Evolutionary conservation across 768 basidiomycete species (phyloP), one percentile per base, ranked within the genome.

Genomic region (Lactarius tabidus): DNA sequence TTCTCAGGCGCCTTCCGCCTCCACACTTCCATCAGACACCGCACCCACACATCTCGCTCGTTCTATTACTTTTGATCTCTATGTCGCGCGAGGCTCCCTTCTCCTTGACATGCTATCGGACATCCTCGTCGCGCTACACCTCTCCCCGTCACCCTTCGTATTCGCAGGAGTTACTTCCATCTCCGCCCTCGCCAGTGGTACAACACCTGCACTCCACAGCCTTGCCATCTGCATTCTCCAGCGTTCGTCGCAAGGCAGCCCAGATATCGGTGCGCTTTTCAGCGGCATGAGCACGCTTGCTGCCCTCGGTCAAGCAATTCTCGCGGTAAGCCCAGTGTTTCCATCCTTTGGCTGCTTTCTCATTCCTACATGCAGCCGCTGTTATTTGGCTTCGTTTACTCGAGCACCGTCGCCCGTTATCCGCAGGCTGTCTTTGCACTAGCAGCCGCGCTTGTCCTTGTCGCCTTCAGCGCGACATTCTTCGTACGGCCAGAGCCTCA

Each of bases 241-340:
- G 64, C 70, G 66, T 62, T 65, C 57, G 52, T 73, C 72, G 39
- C 74, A 76, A 26, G 78, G 79, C 7, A 72, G 70, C 33, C 72
- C 76, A 43, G 74, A 74, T 8, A 67, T 72, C 1, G 90, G 90
- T 0, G 80, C 84, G 26, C 71, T 92, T 41, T 90, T 92, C 61
- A 89, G 89, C 17, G 88, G 88, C 1, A 77, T 91, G 62, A 85
- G 88, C 2, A 82, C 89, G 18, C 72, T 91, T 51, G 83, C 85
- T 60, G 87, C 90, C 0, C 73, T 85, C 10, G 85, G 85, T 0
- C 86, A 87, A 72, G 85, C 83, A 63, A 84, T 91, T 48, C 59
- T 83, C 23, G 82, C 79, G 48, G 82, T 82, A 67, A 61, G 55
- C 12, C 9, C 43, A 77, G 74, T 10, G n/a, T 43, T 36, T 31